phyloP scores from a whole-genome alignment of 2,329 filamentous ascomycete species.

The Pseudogymnoascus sp. region DNA sequence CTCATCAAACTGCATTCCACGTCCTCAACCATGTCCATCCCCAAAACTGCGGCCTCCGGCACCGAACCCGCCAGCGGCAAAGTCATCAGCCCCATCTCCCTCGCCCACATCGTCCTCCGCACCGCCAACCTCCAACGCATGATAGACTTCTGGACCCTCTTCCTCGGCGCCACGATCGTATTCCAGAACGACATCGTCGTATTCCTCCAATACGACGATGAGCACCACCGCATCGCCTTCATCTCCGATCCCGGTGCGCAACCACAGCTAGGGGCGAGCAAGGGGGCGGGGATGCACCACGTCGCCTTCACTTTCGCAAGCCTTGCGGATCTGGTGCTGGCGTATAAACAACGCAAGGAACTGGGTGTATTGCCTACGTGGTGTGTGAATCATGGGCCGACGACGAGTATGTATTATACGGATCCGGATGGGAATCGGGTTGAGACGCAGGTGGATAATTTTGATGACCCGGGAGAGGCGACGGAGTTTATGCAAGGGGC shows the following conservation, averaged over 20 bases:
- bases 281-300: slow-evolving; percentile 32
- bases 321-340: slow-evolving; percentile 29
- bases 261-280: slow-evolving; percentile 15
- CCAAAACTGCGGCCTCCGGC: slow-evolving; percentile 3
- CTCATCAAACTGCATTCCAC: neutral
- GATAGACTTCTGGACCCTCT: slow-evolving; percentile 32
- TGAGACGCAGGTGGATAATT: slow-evolving; percentile 41
- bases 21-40: slow-evolving; percentile 15
- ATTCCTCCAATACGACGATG: slow-evolving; percentile 40
- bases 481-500: slow-evolving; percentile 33
- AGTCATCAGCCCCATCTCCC: slow-evolving; percentile 1
- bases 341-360: slow-evolving; percentile 33
- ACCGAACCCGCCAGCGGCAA: slow-evolving; percentile 11
- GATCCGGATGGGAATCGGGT: slow-evolving; percentile 43
- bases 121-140: slow-evolving; percentile 27
- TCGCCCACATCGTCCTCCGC: slow-evolving; percentile 27
- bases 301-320: slow-evolving; percentile 35
- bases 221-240: slow-evolving; percentile 42
- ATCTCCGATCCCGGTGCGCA: slow-evolving; percentile 22
- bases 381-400: slow-evolving; percentile 42
- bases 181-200: slow-evolving; percentile 24
- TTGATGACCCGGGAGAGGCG: slow-evolving; percentile 32
- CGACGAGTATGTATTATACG: slow-evolving; percentile 40
- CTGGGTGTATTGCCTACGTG: slow-evolving; percentile 34
- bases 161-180: slow-evolving; percentile 30